Conservation (phyloP, 108 stramenopile genomes). For the Conticribra weissflogii region DNA sequence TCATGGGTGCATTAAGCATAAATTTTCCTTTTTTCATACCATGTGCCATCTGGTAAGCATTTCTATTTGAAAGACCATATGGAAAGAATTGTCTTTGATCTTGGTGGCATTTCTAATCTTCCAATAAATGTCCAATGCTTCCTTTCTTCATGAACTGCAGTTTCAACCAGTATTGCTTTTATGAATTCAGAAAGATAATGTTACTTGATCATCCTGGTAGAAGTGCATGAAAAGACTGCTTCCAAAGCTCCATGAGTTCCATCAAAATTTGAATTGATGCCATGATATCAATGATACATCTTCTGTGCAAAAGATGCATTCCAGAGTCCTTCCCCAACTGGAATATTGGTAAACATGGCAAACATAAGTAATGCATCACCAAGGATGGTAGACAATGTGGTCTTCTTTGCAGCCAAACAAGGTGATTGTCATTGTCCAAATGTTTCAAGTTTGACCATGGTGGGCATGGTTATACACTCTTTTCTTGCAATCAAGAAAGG, state of each 20-base stretch:
- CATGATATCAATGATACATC: background rate
- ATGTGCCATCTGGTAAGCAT: no score
- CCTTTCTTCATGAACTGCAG: constrained; percentile 12
- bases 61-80: constrained; percentile 24
- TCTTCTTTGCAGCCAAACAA: background rate
- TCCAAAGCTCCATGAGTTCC: background rate
- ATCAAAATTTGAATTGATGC: background rate
- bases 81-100: constrained; percentile 8
- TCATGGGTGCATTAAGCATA: no score
- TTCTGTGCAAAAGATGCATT: background rate
- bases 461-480: background rate
- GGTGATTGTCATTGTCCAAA: background rate
- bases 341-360: background rate
- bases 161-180: constrained; percentile 24
- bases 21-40: no score
- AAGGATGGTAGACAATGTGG: background rate
- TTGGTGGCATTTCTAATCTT: background rate
- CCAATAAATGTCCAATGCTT: constrained; percentile 21
- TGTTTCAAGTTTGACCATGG: background rate
- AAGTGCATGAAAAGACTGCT: background rate
- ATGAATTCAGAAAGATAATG: constrained; percentile 3
- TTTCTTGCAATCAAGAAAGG: background rate
- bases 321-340: background rate
- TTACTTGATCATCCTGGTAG: constrained; percentile 3
- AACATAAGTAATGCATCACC: background rate